Percentiles rank a stretch among this genome's conserved stretches.
Conservation (phyloP, 352 stramenopile species). For the Phytophthora lateralis region DNA sequence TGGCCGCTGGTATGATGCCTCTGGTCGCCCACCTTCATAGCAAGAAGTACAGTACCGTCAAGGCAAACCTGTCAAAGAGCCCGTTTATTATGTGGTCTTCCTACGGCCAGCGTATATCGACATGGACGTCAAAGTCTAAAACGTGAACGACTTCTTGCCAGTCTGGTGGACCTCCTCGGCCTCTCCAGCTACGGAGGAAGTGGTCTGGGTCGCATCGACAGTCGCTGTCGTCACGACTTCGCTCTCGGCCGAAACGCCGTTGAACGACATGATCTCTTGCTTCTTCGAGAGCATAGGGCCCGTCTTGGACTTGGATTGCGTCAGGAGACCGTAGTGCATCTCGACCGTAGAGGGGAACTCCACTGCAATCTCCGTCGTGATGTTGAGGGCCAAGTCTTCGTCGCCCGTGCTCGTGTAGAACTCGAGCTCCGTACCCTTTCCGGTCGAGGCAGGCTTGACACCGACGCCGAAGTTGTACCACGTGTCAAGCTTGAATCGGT, state of each 20-base stretch:
- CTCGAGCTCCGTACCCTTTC: conserved; percentile 25
- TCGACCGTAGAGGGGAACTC: conserved; percentile 29
- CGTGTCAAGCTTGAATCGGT: conserved; percentile 35
- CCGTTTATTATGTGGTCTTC: too few species aligned
- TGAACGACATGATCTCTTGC: conserved; percentile 61
- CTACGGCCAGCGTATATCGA: too few species aligned
- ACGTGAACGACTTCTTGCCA: conserved; percentile 15
- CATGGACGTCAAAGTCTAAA: conserved; percentile 5
- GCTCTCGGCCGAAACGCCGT: conserved; percentile 48
- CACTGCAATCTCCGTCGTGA: conserved; percentile 21
- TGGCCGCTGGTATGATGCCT: too few species aligned
- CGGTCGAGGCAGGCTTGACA: conserved; percentile 24
- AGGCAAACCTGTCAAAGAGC: too few species aligned
- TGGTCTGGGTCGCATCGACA: background rate
- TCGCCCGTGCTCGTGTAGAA: conserved; percentile 51
- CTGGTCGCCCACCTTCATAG: too few species aligned
- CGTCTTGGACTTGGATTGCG: conserved; percentile 46
- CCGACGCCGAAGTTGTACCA: conserved; percentile 50
- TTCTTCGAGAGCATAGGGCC: conserved; percentile 42
- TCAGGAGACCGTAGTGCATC: conserved; percentile 58
- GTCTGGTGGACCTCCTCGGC: conserved; percentile 9
- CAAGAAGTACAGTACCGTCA: too few species aligned
- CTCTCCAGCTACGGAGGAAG: conserved; percentile 7
- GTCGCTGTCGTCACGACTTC: conserved; percentile 6
- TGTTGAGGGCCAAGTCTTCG: conserved; percentile 34